Evolutionary conservation across 345 rosid genomes (phyloP), one percentile per base, ranked within the genome.

Genomic region (Citrus mangshanensis): DNA sequence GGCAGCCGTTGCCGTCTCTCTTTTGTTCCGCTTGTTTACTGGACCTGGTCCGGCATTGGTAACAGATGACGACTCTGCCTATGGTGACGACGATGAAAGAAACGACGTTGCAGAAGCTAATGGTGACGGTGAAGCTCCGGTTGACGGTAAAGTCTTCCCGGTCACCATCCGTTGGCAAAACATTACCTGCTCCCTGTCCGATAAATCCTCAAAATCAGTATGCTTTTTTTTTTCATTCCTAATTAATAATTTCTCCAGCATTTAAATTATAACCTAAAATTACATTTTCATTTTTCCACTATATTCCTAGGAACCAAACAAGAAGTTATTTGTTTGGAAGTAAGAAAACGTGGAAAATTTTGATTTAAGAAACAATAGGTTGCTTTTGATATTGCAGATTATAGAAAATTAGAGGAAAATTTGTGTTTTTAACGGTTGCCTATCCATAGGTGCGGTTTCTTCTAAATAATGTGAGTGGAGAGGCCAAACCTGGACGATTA

Each of bases 401-500:
- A 12, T 73, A 73, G 49, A 35, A 27, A 25, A 18, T 27, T 27
- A 21, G 35, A 46, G 16, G 8, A 37, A 2, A 68, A 2, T 6
- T n/a, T 2, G 28, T 70, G 10, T 32, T 8, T 49, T 46, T 5
- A 35, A 18, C 69, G 77, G 6, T 49, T 78, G 46, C 80, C 24
- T 58, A 54, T 37, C 64, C 80, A 72, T 81, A 93, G 99, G 91
- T 92, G 82, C 83, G 97, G 35, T 96, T 96, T 87, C 76, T 96
- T 90, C 85, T 96, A 34, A 86, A 91, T n/a, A 86, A 93, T 73
- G 93, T 96, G 22, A 82, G 91, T 35, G 99, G 99, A 82, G 97
- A 93, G 86, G 98, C 98, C 4, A 90, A 89, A 83, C 99, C 99
- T 1, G 97, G 99, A 78, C 90, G 94, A 78, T 87, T 96, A 81